phyloP scores from a whole-genome alignment of 768 basidiomycete genomes.

The Aureoboletus auriporus region DNA sequence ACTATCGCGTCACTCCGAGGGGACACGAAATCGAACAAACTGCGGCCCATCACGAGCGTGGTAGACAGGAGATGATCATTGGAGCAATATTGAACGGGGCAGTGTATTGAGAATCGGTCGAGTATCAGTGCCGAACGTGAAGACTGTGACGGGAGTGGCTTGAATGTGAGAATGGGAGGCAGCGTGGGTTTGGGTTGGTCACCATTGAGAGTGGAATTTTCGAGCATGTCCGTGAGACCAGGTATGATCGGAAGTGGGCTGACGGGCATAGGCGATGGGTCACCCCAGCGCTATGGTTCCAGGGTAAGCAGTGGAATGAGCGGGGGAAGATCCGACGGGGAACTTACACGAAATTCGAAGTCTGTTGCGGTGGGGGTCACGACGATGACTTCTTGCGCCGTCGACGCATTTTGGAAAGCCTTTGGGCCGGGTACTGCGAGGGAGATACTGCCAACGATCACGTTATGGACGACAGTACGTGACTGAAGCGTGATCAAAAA shows the following conservation, averaged over 20 bases:
- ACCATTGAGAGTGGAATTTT: slow-evolving; percentile 3
- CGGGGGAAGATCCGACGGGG: slow-evolving; percentile 6
- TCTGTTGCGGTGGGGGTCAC: slow-evolving; percentile 56
- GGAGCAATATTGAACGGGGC: slow-evolving; percentile 66
- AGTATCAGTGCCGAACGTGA: slow-evolving; percentile 78
- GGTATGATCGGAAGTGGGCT: slow-evolving; percentile 37
- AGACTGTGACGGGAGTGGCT: slow-evolving; percentile 64
- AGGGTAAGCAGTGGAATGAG: slow-evolving; percentile 5
- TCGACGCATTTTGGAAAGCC: slow-evolving; percentile 76
- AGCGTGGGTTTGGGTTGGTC: slow-evolving; percentile 3
- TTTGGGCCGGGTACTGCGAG: slow-evolving; percentile 73
- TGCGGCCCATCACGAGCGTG: slow-evolving; percentile 54
- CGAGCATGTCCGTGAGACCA: slow-evolving; percentile 12
- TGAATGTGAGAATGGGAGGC: slow-evolving; percentile 44
- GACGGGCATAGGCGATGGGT: slow-evolving; percentile 60
- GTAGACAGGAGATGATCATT: slow-evolving; percentile 66
- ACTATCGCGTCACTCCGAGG: slow-evolving; percentile 62
- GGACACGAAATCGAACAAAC: slow-evolving; percentile 74
- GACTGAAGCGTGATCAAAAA: slow-evolving; percentile 30
- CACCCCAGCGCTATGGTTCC: slow-evolving; percentile 56
- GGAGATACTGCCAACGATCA: slow-evolving; percentile 73
- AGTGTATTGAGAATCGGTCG: slow-evolving; percentile 66
- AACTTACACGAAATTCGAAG: slow-evolving; percentile 50
- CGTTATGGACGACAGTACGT: slow-evolving; percentile 69
- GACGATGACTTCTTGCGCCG: slow-evolving; percentile 77